Percentiles rank a stretch among this genome's conserved stretches.
Conservation (phyloP, 176 grass and related monocot species). For the Juncus inflexus region DNA sequence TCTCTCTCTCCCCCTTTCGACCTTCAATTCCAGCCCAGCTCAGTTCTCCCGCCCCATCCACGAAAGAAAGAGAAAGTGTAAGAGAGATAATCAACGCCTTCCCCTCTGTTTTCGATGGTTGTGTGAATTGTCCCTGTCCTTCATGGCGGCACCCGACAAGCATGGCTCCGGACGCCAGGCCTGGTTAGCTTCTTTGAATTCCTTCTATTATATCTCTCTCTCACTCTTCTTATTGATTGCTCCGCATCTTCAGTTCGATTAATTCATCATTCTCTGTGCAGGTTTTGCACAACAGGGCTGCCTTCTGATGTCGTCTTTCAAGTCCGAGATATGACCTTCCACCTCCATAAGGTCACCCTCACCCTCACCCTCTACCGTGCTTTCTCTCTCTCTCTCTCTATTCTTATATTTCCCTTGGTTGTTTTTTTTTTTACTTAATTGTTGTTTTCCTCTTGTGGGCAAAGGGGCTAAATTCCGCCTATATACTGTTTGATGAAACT, state of each 20-base stretch:
- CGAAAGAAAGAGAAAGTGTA: no score
- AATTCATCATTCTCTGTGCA: conserved; percentile 14
- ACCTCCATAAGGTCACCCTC: conserved; percentile 85
- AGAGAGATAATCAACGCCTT: no score
- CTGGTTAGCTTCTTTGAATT: conserved; percentile 34
- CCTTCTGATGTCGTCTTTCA: conserved; percentile 85
- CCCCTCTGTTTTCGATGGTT: not conserved
- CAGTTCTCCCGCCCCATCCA: no score
- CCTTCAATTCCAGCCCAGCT: not conserved
- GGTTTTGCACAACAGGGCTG: conserved; percentile 97
- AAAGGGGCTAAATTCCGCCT: not conserved
- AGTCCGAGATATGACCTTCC: conserved; percentile 87
- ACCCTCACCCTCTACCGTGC: no score
- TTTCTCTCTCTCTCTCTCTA: not conserved
- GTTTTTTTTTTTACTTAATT: not conserved
- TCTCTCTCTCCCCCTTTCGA: conserved; percentile 15
- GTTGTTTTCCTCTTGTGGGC: not conserved
- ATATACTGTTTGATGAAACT: conserved; percentile 54
- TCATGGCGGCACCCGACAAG: conserved; percentile 20
- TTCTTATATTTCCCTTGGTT: not conserved
- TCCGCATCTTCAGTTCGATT: conserved; percentile 1
- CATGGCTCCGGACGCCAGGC: conserved; percentile 43
- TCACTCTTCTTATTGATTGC: conserved; percentile 2
- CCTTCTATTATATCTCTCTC: not conserved
- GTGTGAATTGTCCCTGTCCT: not conserved